Evolutionary conservation across 192 early-diverging fungal genomes (phyloP).

Genomic region (Coemansia sp.): DNA sequence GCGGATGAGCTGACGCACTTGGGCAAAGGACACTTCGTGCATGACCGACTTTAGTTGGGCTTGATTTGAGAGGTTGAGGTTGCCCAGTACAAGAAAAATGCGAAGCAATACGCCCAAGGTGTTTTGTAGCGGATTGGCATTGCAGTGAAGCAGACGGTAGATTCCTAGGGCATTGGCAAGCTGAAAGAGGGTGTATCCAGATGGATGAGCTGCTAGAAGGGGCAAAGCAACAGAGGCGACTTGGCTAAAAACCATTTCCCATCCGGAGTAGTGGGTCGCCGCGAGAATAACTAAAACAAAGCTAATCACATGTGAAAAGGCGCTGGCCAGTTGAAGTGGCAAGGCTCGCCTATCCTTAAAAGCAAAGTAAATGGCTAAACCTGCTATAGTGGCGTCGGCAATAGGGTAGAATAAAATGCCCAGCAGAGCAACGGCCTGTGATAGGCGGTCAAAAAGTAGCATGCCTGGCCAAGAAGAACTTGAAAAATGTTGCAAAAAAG

Average conservation of each 20-base stretch:
- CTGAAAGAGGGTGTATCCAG: slow-evolving; percentile 7
- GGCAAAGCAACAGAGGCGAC: background rate
- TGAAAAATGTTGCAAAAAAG: no score
- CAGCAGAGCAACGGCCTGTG: no score
- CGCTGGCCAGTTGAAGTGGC: background rate
- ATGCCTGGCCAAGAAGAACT: no score
- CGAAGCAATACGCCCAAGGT: background rate
- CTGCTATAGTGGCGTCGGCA: background rate
- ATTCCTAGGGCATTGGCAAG: slow-evolving; percentile 11
- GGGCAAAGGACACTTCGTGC: background rate
- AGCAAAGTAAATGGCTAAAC: background rate
- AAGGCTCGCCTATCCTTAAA: background rate
- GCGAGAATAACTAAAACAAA: slow-evolving; percentile 2
- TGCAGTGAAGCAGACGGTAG: slow-evolving; percentile 1
- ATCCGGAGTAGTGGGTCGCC: background rate
- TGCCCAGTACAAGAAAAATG: slow-evolving; percentile 3
- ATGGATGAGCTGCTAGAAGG: background rate
- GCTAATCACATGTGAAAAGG: background rate
- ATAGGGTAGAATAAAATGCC: background rate
- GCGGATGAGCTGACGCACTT: slow-evolving; percentile 14
- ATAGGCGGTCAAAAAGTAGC: no score
- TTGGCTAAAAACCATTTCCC: background rate
- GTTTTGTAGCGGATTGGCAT: background rate
- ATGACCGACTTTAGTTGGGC: background rate
- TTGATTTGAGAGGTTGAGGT: slow-evolving; percentile 13